phyloP scores from a whole-genome alignment of 371 early-diverging fungal genomes.

The Entomophthora muscae region DNA sequence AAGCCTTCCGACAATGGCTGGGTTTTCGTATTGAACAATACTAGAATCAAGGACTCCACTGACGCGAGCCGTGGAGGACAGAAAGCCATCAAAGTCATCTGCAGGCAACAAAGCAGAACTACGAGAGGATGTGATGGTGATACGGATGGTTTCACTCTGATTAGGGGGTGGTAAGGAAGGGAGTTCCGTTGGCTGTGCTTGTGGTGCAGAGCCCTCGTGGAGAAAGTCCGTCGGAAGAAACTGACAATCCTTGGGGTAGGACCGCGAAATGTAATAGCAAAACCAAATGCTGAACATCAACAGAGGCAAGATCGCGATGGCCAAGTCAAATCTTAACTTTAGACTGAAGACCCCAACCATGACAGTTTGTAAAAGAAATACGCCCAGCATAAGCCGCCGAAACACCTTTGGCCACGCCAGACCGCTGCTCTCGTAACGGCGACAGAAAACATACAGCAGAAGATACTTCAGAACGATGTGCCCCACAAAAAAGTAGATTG shows the following conservation, averaged over 20 bases:
- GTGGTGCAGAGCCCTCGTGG: neutral
- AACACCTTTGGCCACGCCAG: constrained; percentile 56
- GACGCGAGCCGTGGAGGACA: constrained; percentile 51
- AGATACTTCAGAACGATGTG: constrained; percentile 58
- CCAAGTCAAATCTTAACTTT: constrained; percentile 26
- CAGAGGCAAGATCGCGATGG: constrained; percentile 26
- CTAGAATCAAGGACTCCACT: constrained; percentile 54
- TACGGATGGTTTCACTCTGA: no score
- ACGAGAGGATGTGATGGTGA: no score
- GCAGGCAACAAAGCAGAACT: constrained; percentile 3
- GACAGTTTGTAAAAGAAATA: constrained; percentile 66
- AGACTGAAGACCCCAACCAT: constrained; percentile 60
- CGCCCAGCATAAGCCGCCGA: constrained; percentile 50
- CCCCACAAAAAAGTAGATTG: constrained; percentile 54
- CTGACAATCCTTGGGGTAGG: constrained; percentile 28
- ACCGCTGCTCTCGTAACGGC: constrained; percentile 63
- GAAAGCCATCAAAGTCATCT: constrained; percentile 52
- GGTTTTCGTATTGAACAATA: constrained; percentile 48
- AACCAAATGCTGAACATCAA: constrained; percentile 27
- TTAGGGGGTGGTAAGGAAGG: neutral
- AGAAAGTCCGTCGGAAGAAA: constrained; percentile 17
- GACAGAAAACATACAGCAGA: constrained; percentile 61
- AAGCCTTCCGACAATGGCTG: constrained; percentile 46
- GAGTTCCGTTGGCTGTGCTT: neutral
- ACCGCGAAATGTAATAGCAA: constrained; percentile 24